Conservation (phyloP, 2,329 filamentous ascomycete species). For the Cordyceps tenuipes region DNA sequence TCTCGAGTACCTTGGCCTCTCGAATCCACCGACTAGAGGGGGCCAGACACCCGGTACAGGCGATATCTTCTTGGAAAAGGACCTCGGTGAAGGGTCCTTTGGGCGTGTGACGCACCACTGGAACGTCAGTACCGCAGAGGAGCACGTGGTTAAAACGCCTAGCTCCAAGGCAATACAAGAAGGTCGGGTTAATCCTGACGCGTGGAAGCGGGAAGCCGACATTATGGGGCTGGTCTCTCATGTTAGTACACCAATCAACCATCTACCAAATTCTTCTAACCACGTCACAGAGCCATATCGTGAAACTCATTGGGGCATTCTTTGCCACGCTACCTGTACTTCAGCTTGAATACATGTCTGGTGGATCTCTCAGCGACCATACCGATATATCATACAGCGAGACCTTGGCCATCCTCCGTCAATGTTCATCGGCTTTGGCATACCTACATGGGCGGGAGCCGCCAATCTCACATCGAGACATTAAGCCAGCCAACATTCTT, state of each 20-base stretch:
- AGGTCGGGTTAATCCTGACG: not conserved
- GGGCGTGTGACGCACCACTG: not conserved
- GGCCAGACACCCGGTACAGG: not conserved
- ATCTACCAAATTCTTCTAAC: not conserved
- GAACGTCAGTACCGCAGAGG: not conserved
- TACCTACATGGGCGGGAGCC: constrained; percentile 13
- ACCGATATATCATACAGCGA: constrained; percentile 12
- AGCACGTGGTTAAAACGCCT: not conserved
- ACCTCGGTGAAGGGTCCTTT: not conserved
- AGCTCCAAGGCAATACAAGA: not conserved
- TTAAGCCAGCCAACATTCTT: constrained; percentile 84
- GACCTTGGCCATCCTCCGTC: constrained; percentile 12
- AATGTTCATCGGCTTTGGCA: constrained; percentile 15
- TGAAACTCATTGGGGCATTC: not conserved
- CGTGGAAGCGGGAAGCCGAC: not conserved
- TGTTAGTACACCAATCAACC: not conserved
- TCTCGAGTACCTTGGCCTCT: not conserved
- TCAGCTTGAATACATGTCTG: not conserved
- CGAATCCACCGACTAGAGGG: not conserved
- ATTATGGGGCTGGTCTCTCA: not conserved
- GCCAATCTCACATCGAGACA: constrained; percentile 78
- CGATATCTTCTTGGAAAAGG: not conserved
- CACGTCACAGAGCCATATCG: not conserved
- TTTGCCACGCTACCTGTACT: not conserved
- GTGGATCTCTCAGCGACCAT: not conserved